These are phyloP conservation scores for Diatrype stigma DNA, from an alignment of 2,329 filamentous ascomycete species.

Conservation along the genomic window DNA sequence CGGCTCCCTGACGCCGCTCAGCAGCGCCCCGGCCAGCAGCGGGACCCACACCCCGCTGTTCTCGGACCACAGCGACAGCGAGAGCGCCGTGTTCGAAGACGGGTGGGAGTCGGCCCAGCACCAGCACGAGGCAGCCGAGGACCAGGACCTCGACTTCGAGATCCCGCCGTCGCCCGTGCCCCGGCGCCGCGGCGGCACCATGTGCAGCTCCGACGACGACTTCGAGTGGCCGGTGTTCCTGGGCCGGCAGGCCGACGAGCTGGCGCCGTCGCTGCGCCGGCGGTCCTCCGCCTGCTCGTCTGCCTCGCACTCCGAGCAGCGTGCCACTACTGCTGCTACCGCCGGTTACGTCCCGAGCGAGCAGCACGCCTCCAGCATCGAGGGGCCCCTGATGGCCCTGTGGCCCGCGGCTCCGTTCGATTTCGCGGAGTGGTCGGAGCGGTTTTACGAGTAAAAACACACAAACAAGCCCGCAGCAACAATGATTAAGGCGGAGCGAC, in stretches of 20 bases:
- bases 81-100: slow-evolving; percentile 7
- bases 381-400: slow-evolving; percentile 9
- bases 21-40: slow-evolving; percentile 1
- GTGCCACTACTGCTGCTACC: too few relatives aligned
- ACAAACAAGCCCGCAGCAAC: neutral
- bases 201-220: slow-evolving; percentile 9
- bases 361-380: slow-evolving; percentile 2
- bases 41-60: slow-evolving; percentile 4
- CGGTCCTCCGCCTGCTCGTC: neutral
- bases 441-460: slow-evolving; percentile 9
- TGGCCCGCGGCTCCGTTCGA: slow-evolving; percentile 6
- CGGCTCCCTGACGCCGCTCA: slow-evolving; percentile 6
- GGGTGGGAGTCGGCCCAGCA: neutral
- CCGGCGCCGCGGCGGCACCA: slow-evolving; percentile 6
- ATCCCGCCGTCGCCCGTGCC: slow-evolving; percentile 6
- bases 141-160: slow-evolving; percentile 1
- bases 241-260: slow-evolving; percentile 5
- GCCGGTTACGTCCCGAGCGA: slow-evolving; percentile 4
- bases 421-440: slow-evolving; percentile 9
- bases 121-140: neutral
- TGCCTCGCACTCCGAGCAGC: too few relatives aligned
- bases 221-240: slow-evolving; percentile 10
- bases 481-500: too few relatives aligned
- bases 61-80: neutral
- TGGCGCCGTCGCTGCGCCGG: neutral